Evolutionary conservation across 2,329 filamentous ascomycete genomes (phyloP), one percentile per base, ranked within the genome.

Genomic region (Lasiodiplodia citricola): DNA sequence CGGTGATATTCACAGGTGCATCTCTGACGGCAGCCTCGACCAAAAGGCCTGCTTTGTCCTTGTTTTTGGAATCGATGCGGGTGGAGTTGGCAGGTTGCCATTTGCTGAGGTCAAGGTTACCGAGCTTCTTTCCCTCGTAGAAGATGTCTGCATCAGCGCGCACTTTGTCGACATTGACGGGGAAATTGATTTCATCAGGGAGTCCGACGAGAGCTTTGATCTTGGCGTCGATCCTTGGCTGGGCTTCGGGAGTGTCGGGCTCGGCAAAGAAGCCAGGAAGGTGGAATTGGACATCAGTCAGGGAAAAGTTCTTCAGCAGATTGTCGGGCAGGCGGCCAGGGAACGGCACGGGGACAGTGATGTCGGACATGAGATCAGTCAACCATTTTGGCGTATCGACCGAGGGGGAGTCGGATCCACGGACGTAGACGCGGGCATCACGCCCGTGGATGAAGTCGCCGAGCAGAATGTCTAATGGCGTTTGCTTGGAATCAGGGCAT

Each of bases 11-110:
- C 28, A 99, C 83, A 3, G 95, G 95, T 0, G 91, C 93, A 71
- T 97, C 86, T 63, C 91, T 84, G 71, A 99, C 90, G 6, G 85
- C 83, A 10, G 94, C 94, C 70, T 91, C 85, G 21, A 99, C 92
- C 64, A 90, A 84, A 14, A 99, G 83, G 2, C 86, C 83, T 0
- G 89, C 86, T 16, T 87, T 86, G 7, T 89, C 85, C 38, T 87
- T 83, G 7, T 85, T 81, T 50, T 87, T 80, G 2, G 83, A 85
- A 44, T 88, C 83, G 3, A 92, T 80, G 71, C 88, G 88, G n/a
- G 88, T 92, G 11, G 94, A 97, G 75, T 92, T 93, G 54, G 95
- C 92, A 35, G 87, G 81, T 77, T 97, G 93, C 95, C 95, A 98
- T 74, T 94, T 85, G 47, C 86, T 82, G 64, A 99, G 77, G 75